Evolutionary conservation across 768 basidiomycete species (phyloP).

Genomic region (Neoboletus brunneissimus): DNA sequence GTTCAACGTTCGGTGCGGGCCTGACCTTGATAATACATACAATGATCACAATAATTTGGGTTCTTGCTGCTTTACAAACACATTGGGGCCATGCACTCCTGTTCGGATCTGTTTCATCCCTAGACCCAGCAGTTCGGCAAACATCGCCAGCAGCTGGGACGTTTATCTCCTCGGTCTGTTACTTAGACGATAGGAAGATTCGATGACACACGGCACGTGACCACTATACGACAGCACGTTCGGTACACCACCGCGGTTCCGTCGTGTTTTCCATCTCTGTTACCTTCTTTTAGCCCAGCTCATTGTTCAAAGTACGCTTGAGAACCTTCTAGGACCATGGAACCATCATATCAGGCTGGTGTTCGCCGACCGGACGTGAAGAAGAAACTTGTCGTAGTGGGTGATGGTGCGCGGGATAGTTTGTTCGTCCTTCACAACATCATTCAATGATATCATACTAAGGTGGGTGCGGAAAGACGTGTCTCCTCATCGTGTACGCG

Average conservation of each 20-base stretch:
- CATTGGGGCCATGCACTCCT: too few species aligned
- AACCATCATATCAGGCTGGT: conserved; percentile 23
- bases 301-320: not conserved
- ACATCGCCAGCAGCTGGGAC: not conserved
- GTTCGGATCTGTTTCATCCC: not conserved
- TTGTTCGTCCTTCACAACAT: conserved; percentile 25
- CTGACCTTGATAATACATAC: not conserved
- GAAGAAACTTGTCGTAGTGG: conserved; percentile 85
- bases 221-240: not conserved
- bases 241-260: not conserved
- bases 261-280: conserved; percentile 5
- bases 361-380: conserved; percentile 72
- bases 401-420: conserved; percentile 62
- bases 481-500: conserved; percentile 93
- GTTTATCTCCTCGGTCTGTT: not conserved
- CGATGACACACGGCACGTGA: conserved; percentile 16
- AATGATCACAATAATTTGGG: not conserved
- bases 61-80: not conserved
- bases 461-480: conserved; percentile 92
- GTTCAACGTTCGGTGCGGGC: not conserved
- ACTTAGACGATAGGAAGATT: not conserved
- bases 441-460: conserved; percentile 29
- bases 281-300: not conserved
- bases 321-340: conserved; percentile 20
- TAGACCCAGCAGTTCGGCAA: not conserved